phyloP scores from a whole-genome alignment of 306 rosid genomes.

The Fragaria ananassa region DNA sequence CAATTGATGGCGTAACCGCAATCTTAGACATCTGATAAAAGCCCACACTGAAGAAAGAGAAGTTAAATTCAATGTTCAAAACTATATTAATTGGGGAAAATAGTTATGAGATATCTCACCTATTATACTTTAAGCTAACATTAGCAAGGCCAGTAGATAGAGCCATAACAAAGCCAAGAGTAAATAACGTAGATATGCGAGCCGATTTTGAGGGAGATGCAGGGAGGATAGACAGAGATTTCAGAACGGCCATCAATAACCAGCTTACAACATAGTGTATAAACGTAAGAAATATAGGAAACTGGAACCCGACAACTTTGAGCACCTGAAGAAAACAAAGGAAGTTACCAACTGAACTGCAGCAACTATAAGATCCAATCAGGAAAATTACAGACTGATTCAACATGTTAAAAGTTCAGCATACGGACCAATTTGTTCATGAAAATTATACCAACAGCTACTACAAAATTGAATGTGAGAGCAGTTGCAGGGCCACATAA shows the following conservation, averaged over 20 bases:
- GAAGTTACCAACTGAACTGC: constrained; percentile 25
- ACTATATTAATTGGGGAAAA: constrained; percentile 14
- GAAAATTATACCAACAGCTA: constrained; percentile 78
- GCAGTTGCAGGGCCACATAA: constrained; percentile 69
- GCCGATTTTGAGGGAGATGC: constrained; percentile 65
- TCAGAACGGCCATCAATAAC: constrained; percentile 74
- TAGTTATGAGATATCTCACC: constrained; percentile 39
- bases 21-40: constrained; percentile 96
- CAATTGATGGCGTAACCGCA: constrained; percentile 79
- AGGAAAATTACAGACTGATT: background rate
- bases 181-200: constrained; percentile 48
- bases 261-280: constrained; percentile 83
- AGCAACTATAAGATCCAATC: constrained; percentile 16
- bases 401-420: constrained; percentile 20
- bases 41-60: constrained; percentile 67
- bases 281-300: constrained; percentile 69
- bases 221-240: constrained; percentile 59
- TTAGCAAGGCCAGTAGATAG: constrained; percentile 85
- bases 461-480: constrained; percentile 76
- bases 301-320: constrained; percentile 65
- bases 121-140: constrained; percentile 85
- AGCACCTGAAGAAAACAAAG: constrained; percentile 56
- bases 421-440: constrained; percentile 76
- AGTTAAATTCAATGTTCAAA: constrained; percentile 28
- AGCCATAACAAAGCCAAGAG: constrained; percentile 84